These are phyloP conservation scores for Hypholoma fasciculare DNA, from an alignment of 768 basidiomycete genomes.

Conservation along the genomic window DNA sequence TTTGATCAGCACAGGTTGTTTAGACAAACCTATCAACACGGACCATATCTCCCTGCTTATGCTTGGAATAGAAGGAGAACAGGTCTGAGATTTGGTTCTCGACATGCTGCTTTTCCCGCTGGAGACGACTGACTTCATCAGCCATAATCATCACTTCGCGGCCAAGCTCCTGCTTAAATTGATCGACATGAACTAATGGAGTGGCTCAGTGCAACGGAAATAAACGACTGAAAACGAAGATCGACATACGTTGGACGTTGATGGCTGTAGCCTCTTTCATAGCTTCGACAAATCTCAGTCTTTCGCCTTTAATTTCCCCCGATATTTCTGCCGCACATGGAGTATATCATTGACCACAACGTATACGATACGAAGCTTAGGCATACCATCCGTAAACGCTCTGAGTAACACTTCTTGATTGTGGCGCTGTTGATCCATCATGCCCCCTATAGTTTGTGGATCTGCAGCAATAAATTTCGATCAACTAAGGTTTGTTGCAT, in stretches of 20 bases:
- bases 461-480: conserved; percentile 31
- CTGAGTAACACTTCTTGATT: conserved; percentile 74
- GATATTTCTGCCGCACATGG: conserved; percentile 57
- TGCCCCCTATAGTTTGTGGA: conserved; percentile 53
- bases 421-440: conserved; percentile 69
- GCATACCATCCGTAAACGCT: conserved; percentile 60
- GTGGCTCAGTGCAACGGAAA: neutral
- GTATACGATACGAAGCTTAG: neutral
- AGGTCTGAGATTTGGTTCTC: conserved; percentile 75
- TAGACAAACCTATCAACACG: neutral
- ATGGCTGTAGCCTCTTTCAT: conserved; percentile 93
- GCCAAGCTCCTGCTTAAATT: conserved; percentile 81
- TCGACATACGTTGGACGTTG: conserved; percentile 69
- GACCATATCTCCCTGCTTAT: conserved; percentile 38
- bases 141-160: conserved; percentile 75
- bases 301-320: conserved; percentile 82
- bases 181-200: conserved; percentile 73
- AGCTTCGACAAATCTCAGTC: conserved; percentile 88
- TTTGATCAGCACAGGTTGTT: neutral
- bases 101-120: conserved; percentile 62
- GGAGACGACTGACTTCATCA: conserved; percentile 67
- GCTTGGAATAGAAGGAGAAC: conserved; percentile 71
- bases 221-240: neutral
- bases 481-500: neutral
- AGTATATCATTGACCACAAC: neutral